Evolutionary conservation across 1,139 yeast genomes (phyloP).

Genomic region (Geotrichum armillariae): DNA sequence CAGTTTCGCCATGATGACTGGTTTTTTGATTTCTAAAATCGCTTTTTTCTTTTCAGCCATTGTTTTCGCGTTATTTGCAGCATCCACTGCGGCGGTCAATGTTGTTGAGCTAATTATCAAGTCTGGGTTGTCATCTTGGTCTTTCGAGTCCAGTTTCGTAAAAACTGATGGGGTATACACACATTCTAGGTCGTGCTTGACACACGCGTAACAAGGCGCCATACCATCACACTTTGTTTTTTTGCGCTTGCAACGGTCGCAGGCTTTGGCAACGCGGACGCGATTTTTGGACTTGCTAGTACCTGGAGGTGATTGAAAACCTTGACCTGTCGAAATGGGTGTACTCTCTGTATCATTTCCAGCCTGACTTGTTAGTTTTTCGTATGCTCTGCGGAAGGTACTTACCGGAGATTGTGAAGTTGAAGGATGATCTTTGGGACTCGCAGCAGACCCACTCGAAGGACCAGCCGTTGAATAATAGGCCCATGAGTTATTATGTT

Average conservation of each 20-base stretch:
- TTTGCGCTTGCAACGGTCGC: conserved; percentile 59
- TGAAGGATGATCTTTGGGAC: not conserved
- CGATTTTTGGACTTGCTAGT: conserved; percentile 12
- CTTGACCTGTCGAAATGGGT: not conserved
- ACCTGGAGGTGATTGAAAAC: not conserved
- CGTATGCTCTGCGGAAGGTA: too few relatives aligned
- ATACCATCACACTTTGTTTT: conserved; percentile 65
- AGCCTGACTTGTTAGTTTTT: not conserved
- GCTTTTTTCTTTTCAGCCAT: conserved; percentile 11
- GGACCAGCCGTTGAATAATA: too few relatives aligned
- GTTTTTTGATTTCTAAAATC: conserved; percentile 12
- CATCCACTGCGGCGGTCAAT: conserved; percentile 2
- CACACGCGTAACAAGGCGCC: conserved; percentile 55
- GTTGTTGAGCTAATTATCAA: conserved; percentile 1
- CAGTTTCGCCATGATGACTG: conserved; percentile 15
- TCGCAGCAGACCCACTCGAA: not conserved
- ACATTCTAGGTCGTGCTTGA: conserved; percentile 48
- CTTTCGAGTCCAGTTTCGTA: not conserved
- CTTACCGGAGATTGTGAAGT: conserved; percentile 5
- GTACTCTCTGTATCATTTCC: not conserved
- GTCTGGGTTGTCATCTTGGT: not conserved
- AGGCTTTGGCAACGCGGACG: conserved; percentile 53
- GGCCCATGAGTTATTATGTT: too few relatives aligned
- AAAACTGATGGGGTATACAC: conserved; percentile 28
- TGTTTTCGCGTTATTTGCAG: conserved; percentile 13